phyloP scores from a whole-genome alignment of 352 stramenopile species.

The Phytophthora hibernalis region DNA sequence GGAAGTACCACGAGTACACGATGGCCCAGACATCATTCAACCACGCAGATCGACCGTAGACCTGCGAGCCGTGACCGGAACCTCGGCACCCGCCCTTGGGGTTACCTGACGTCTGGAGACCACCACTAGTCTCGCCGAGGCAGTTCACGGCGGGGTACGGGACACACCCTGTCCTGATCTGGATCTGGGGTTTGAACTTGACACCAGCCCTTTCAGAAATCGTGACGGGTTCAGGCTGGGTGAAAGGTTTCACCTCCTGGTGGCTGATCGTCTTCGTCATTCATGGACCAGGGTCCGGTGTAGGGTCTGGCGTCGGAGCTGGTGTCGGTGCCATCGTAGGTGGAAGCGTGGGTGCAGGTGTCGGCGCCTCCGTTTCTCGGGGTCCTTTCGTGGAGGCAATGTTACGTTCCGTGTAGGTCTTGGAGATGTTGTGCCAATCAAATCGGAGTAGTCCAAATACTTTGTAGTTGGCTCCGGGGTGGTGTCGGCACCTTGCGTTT shows the following conservation, averaged over 20 bases:
- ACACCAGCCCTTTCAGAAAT: not conserved
- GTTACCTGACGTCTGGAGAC: not conserved
- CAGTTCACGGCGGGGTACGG: not conserved
- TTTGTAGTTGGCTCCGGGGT: not conserved
- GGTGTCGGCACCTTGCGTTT: not conserved
- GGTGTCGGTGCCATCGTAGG: not conserved
- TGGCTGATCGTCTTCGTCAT: not conserved
- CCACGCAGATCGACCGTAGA: not conserved
- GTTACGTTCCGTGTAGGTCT: not conserved
- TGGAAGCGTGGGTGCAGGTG: not conserved
- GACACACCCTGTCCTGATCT: not conserved
- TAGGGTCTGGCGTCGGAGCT: not conserved
- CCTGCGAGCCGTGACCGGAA: not conserved
- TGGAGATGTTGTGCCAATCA: not conserved
- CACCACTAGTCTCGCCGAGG: not conserved
- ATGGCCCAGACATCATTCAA: conserved; percentile 18
- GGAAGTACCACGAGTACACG: conserved; percentile 56
- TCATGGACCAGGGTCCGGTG: not conserved
- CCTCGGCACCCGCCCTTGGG: not conserved
- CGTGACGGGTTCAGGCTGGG: not conserved
- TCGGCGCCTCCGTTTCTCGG: not conserved
- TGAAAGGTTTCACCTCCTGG: not conserved
- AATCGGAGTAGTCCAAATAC: not conserved
- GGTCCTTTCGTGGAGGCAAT: no score
- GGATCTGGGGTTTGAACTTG: not conserved